Base-by-base conservation (phyloP, 306 rosid species). In the Cucurbita argyrosperma region DNA sequence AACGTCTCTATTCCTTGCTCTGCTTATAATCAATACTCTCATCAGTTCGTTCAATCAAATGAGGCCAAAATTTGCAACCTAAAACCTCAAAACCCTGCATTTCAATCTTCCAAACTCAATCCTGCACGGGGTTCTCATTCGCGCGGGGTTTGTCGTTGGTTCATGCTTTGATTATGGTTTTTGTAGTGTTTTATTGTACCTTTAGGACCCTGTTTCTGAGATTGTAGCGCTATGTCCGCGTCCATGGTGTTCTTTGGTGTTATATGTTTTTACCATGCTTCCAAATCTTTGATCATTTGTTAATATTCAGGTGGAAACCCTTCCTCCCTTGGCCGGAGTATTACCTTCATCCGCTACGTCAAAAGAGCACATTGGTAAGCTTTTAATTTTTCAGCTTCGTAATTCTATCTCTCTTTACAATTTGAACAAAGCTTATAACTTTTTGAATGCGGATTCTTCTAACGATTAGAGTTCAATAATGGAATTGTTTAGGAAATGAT, bases 351-450 rank as follows among this genome's bases (percentile, higher is more conserved):
- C 87, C 35, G 10, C 76, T 57, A 81, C 71, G 18, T 47, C 79
- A 76, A 85, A 78, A 67, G 71, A 82, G 65, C 82, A 61, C 60
- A 76, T 71, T 8, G 87, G 96, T 89, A 39, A 26, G 77, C 21
- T 80, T 62, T 40, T 77, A 66, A 76, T 35, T 18, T 14, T 57
- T 56, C 56, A 30, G 15, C 51, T 43, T 43, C 7, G 47, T 43
- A 43, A 43, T 43, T 43, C 9, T 43, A 43, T 13, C 8, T 6
- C 54, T 15, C 30, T 18, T 45, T 10, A 1, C 38, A 16, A 19
- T 66, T 42, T 18, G 37, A 65, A 2, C 21, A 12, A 52, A 18
- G 37, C 21, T 19, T 55, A 10, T 55, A 21, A 7, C 6, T 57
- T 57, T 57, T 21, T 57, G 62, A 21, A 23, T 30, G 8, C 13